Evolutionary conservation across 192 early-diverging fungal genomes (phyloP), one percentile per base, ranked within the genome.

Genomic region (Mortierella alpina): DNA sequence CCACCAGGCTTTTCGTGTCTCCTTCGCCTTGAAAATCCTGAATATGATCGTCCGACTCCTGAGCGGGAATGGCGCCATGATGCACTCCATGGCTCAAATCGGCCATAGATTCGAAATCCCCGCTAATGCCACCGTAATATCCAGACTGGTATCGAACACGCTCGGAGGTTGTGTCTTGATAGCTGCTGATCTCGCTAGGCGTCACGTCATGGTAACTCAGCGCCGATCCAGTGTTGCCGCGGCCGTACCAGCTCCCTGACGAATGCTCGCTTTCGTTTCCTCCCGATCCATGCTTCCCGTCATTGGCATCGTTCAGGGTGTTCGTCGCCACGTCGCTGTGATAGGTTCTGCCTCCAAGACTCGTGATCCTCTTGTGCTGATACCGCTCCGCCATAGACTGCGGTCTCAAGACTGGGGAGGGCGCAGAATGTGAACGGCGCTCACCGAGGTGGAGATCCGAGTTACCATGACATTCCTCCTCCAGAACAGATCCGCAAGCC

Each of bases 191-290:
- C 5, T 79, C 76, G 47, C 69, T 67, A 3, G 76, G 76, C 6
- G 76, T 72, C 20, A 72, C 45, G 55, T 79, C 76, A 11, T 67
- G 69, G 39, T 79, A 79, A 14, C 69, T 72, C 23, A 72, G 18
- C 7, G 69, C 58, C 8, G 76, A 79, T 41, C 76, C 68, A 49
- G 68, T 71, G 9, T 63, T 79, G 9, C 69, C 76, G 41, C 59
- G 76, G 5, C 69, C 76, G 51, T 79, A 79, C 76, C 76, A 79
- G 22, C 62, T 79, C n/a, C 54, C 42, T 14, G 76, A 70, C 10
- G 75, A 79, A 6, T 15, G 41, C 15, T 67, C 65, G 13, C 70
- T 72, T 5, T 72, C 65, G 23, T 53, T 50, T 22, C 48, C 63
- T 20, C 50, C 51, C 9, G 49, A 23, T 2, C 50, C 72, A 23